phyloP scores from a whole-genome alignment of 768 basidiomycete species.

The Mycena capillaripes region DNA sequence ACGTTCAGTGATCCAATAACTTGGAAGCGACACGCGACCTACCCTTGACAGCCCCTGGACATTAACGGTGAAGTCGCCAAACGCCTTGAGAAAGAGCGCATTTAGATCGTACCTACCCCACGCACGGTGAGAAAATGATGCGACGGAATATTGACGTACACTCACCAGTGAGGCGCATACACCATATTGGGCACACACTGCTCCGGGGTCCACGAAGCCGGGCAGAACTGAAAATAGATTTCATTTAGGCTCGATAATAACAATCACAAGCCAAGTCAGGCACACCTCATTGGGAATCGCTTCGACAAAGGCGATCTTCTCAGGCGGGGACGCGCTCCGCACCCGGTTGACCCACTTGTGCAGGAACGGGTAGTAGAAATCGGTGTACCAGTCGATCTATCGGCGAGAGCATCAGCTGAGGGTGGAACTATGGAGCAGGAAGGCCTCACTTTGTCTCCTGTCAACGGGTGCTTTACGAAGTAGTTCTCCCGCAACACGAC shows the following conservation, averaged over 20 bases:
- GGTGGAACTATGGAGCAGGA: no score
- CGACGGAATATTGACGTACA: slow-evolving; percentile 3
- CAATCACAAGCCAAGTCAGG: not conserved
- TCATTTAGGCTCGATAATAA: slow-evolving; percentile 17
- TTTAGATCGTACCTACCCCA: slow-evolving; percentile 90
- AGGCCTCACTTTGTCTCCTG: slow-evolving; percentile 66
- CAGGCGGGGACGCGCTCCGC: slow-evolving; percentile 57
- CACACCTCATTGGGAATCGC: slow-evolving; percentile 93
- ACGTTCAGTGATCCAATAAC: no score
- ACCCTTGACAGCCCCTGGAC: slow-evolving; percentile 94
- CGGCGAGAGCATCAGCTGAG: not conserved
- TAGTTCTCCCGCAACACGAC: slow-evolving; percentile 89
- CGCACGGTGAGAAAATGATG: slow-evolving; percentile 54
- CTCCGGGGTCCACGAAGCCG: slow-evolving; percentile 80
- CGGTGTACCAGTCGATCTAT: slow-evolving; percentile 89
- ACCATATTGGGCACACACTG: slow-evolving; percentile 74
- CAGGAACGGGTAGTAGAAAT: slow-evolving; percentile 87
- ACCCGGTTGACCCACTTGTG: slow-evolving; percentile 77
- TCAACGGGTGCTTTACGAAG: slow-evolving; percentile 79
- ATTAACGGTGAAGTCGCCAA: slow-evolving; percentile 90
- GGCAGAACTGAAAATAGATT: slow-evolving; percentile 75
- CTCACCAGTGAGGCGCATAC: slow-evolving; percentile 82
- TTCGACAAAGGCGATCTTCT: slow-evolving; percentile 83
- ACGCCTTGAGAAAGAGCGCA: slow-evolving; percentile 86
- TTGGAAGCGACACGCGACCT: slow-evolving; percentile 37